phyloP scores from a whole-genome alignment of 495 filamentous ascomycete genomes.

The Daldinia loculata region DNA sequence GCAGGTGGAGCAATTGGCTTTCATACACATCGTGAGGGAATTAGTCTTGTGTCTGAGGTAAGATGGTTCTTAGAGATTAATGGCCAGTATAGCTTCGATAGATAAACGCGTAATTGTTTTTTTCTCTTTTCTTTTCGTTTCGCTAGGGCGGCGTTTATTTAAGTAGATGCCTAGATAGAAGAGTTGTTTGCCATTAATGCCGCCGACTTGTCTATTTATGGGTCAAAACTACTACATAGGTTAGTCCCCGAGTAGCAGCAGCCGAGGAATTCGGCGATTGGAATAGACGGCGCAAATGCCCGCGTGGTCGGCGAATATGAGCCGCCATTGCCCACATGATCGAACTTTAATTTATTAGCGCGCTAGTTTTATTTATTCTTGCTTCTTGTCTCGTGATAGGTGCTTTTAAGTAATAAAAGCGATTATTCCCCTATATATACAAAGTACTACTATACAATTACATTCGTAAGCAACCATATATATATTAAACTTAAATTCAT shows the following conservation, averaged over 20 bases:
- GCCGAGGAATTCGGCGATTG: constrained; percentile 29
- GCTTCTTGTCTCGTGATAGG: too few relatives aligned
- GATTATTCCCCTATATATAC: too few relatives aligned
- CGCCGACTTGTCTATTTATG: constrained; percentile 15
- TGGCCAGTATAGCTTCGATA: not conserved
- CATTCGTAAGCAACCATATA: too few relatives aligned
- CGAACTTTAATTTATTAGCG: constrained; percentile 8
- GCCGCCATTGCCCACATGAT: not conserved
- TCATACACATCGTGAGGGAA: constrained; percentile 45
- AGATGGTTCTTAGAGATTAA: not conserved
- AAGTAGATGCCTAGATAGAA: not conserved
- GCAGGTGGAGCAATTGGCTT: constrained; percentile 43
- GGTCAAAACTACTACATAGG: not conserved
- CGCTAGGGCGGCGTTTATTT: not conserved
- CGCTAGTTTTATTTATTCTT: not conserved
- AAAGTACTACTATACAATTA: too few relatives aligned
- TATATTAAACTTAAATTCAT: too few relatives aligned
- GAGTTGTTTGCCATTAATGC: not conserved
- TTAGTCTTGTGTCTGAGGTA: constrained; percentile 7
- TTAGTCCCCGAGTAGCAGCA: constrained; percentile 9
- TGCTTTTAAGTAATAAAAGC: too few relatives aligned
- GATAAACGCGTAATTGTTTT: not conserved
- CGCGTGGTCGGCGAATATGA: constrained; percentile 23
- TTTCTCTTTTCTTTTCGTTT: not conserved
- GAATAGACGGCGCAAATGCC: constrained; percentile 13